phyloP scores from a whole-genome alignment of 768 basidiomycete genomes.

The Termitomyces sp. region DNA sequence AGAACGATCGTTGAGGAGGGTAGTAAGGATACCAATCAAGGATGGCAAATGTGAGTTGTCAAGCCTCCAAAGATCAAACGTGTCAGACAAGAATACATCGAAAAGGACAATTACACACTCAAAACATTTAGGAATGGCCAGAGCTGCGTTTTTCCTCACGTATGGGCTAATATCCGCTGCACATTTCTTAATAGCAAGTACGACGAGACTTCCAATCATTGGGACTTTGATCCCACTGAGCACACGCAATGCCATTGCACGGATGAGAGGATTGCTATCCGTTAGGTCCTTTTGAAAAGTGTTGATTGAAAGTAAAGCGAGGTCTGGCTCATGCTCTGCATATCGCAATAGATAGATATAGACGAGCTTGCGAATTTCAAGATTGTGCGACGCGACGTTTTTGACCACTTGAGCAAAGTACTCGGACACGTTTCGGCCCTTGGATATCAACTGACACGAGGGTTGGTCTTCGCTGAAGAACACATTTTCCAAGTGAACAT shows the following conservation, averaged over 20 bases:
- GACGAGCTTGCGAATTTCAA: slow-evolving; percentile 94
- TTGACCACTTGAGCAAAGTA: slow-evolving; percentile 98
- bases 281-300: slow-evolving; percentile 96
- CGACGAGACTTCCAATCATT: slow-evolving; percentile 81
- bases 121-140: slow-evolving; percentile 84
- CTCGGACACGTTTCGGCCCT: slow-evolving; percentile 83
- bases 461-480: background rate
- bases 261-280: slow-evolving; percentile 88
- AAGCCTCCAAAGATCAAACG: slow-evolving; percentile 39
- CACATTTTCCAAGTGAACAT: slow-evolving; percentile 23
- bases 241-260: slow-evolving; percentile 93
- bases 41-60: slow-evolving; percentile 67
- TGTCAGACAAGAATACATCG: background rate
- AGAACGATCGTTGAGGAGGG: slow-evolving; percentile 65
- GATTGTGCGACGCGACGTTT: slow-evolving; percentile 88
- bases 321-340: slow-evolving; percentile 89
- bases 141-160: slow-evolving; percentile 87
- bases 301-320: slow-evolving; percentile 94
- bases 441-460: slow-evolving; percentile 80
- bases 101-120: slow-evolving; percentile 32
- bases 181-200: slow-evolving; percentile 87
- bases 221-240: slow-evolving; percentile 88
- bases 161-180: slow-evolving; percentile 90
- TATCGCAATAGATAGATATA: slow-evolving; percentile 97
- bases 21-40: slow-evolving; percentile 62